Evolutionary conservation across 2,329 filamentous ascomycete genomes (phyloP).

Genomic region (Ophidiomyces ophidiicola): DNA sequence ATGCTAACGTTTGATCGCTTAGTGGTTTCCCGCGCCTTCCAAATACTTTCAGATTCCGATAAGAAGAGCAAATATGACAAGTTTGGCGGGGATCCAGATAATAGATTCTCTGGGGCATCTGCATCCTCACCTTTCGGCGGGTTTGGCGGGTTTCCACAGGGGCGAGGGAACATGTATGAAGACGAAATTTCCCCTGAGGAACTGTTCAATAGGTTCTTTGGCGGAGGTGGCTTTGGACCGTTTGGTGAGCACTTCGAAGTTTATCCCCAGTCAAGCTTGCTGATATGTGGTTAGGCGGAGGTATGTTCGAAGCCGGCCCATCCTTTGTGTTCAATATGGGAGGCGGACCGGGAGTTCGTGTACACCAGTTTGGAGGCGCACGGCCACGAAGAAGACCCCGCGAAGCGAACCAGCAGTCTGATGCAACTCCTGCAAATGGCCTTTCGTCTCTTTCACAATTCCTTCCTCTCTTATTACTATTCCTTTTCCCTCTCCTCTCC

Average conservation of each 20-base stretch:
- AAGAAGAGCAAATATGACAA: constrained; percentile 82
- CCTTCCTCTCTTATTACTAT: constrained; percentile 77
- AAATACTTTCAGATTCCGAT: constrained; percentile 81
- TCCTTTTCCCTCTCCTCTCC: constrained; percentile 71
- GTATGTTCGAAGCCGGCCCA: constrained; percentile 61
- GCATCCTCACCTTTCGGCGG: constrained; percentile 34
- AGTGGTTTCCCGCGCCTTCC: constrained; percentile 87
- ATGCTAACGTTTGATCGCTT: constrained; percentile 11
- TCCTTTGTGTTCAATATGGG: constrained; percentile 94
- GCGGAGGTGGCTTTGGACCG: constrained; percentile 51
- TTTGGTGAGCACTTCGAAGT: constrained; percentile 43
- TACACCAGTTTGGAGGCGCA: constrained; percentile 86
- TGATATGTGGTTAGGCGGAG: constrained; percentile 32
- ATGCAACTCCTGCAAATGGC: constrained; percentile 38
- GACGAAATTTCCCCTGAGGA: constrained; percentile 94
- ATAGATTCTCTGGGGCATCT: constrained; percentile 53
- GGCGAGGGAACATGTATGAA: constrained; percentile 57
- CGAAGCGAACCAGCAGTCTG: constrained; percentile 45
- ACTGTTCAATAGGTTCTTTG: constrained; percentile 94
- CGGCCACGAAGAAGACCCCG: constrained; percentile 64
- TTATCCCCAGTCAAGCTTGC: background rate
- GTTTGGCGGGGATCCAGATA: constrained; percentile 86
- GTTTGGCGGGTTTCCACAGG: constrained; percentile 40
- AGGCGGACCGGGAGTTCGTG: constrained; percentile 77
- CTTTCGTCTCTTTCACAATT: constrained; percentile 55